Conservation (phyloP, 306 rosid species). For the Pyrus communis region DNA sequence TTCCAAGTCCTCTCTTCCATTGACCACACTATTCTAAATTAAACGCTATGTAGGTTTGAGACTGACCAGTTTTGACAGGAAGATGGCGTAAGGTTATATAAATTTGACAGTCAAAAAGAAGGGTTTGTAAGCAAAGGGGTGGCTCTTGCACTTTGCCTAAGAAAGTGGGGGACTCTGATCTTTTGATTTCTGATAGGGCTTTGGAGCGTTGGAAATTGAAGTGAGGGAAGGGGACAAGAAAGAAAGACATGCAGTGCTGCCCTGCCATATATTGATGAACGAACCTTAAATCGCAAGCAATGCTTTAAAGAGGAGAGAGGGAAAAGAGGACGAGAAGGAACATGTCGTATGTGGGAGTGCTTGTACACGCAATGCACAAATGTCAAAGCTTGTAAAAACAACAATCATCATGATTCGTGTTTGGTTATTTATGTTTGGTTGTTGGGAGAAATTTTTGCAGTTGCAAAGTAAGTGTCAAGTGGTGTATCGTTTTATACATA, state of each 20-base stretch:
- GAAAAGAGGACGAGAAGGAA: conserved; percentile 1
- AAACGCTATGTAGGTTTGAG: not conserved
- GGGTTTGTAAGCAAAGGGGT: not conserved
- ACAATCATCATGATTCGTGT: conserved; percentile 23
- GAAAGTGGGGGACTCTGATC: conserved; percentile 40
- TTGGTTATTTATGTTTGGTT: not conserved
- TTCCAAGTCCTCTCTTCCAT: not conserved
- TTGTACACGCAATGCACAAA: conserved; percentile 52
- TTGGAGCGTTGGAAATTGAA: conserved; percentile 56
- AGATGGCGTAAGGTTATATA: conserved; percentile 36
- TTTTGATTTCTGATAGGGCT: not conserved
- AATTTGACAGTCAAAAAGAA: conserved; percentile 10
- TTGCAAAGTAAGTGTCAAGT: not conserved
- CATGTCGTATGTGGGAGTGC: not conserved
- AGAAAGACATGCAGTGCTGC: conserved; percentile 6
- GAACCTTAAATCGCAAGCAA: conserved; percentile 50
- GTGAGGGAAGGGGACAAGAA: conserved; percentile 15
- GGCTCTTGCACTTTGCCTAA: conserved; percentile 23
- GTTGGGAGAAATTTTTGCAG: not conserved
- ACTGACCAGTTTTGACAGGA: not conserved
- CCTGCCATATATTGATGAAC: conserved; percentile 3
- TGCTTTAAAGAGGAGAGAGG: conserved; percentile 3
- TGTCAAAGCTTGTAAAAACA: conserved; percentile 11
- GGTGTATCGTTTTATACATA: not conserved
- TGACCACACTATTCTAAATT: not conserved